Conservation (phyloP, 208 protist genomes). For the Leptomonas seymouri region DNA sequence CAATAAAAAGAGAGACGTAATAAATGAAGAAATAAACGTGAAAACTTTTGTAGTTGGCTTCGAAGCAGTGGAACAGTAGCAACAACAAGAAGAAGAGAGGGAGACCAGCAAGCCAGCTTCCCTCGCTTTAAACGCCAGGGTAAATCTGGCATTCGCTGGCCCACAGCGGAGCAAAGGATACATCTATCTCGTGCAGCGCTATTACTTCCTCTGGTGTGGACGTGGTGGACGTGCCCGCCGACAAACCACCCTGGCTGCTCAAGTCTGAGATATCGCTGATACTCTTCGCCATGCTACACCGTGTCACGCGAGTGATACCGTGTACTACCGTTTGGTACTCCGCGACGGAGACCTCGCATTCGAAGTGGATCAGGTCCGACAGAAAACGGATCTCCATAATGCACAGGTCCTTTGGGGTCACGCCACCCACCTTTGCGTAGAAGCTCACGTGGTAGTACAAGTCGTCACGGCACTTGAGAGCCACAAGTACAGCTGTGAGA, state of each 20-base stretch:
- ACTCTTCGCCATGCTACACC: slow-evolving; percentile 14
- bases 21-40: not conserved
- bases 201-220: slow-evolving; percentile 20
- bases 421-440: slow-evolving; percentile 85
- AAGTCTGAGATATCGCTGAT: slow-evolving; percentile 20
- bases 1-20: slow-evolving; percentile 12
- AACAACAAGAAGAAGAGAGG: not conserved
- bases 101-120: not conserved
- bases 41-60: not conserved
- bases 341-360: slow-evolving; percentile 37
- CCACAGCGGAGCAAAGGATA: slow-evolving; percentile 23
- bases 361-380: slow-evolving; percentile 55
- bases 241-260: slow-evolving; percentile 29
- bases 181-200: not conserved
- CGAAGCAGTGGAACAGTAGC: too few relatives aligned
- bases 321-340: slow-evolving; percentile 48
- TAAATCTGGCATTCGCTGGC: slow-evolving; percentile 41
- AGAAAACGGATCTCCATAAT: slow-evolving; percentile 84
- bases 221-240: slow-evolving; percentile 25
- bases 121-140: slow-evolving; percentile 16
- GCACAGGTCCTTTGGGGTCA: slow-evolving; percentile 74
- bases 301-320: slow-evolving; percentile 40
- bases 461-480: slow-evolving; percentile 86
- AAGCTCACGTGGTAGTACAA: slow-evolving; percentile 82
- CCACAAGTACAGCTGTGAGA: slow-evolving; percentile 69